Evolutionary conservation across 177 flowering plant species (phyloP).

Genomic region (Vitis hybrid): DNA sequence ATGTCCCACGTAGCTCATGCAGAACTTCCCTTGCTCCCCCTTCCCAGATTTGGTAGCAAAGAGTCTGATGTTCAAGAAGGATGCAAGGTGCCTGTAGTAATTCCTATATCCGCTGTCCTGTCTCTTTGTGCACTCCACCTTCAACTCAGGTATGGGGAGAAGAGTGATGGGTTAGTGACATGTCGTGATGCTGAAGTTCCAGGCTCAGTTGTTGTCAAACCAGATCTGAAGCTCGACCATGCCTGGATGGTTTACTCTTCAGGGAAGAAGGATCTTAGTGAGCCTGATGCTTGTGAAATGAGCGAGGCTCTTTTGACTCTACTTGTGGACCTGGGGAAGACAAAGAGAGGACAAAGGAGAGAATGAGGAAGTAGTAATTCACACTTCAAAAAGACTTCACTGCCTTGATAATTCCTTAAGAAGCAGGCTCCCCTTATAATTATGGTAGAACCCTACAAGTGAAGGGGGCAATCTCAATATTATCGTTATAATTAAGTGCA

Average conservation of each 20-base stretch:
- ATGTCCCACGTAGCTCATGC: constrained; percentile 93
- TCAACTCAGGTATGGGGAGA: constrained; percentile 79
- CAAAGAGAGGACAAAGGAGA: constrained; percentile 13
- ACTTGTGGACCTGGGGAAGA: constrained; percentile 67
- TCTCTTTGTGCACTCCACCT: constrained; percentile 77
- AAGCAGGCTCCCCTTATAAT: too few species aligned
- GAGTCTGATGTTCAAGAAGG: constrained; percentile 35
- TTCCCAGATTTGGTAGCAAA: constrained; percentile 30
- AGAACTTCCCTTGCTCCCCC: constrained; percentile 77
- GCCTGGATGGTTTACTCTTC: constrained; percentile 95
- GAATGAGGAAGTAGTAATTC: neutral
- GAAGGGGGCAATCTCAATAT: too few species aligned
- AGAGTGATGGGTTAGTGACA: constrained; percentile 87
- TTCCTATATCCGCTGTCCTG: constrained; percentile 87
- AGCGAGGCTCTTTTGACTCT: constrained; percentile 76
- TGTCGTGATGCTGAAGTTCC: constrained; percentile 93
- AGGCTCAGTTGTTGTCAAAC: constrained; percentile 75
- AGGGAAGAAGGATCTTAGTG: constrained; percentile 36
- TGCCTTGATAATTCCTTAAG: too few species aligned
- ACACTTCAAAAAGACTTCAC: neutral
- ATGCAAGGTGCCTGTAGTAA: constrained; percentile 57
- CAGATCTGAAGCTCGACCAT: constrained; percentile 75
- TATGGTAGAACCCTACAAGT: too few species aligned
- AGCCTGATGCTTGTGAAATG: constrained; percentile 68
- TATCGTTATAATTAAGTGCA: too few species aligned